A percentile compares a stretch with the other conserved stretches of the same genome.
phyloP scores from a whole-genome alignment of 2,329 filamentous ascomycete genomes.

The Colletotrichum sp. region DNA sequence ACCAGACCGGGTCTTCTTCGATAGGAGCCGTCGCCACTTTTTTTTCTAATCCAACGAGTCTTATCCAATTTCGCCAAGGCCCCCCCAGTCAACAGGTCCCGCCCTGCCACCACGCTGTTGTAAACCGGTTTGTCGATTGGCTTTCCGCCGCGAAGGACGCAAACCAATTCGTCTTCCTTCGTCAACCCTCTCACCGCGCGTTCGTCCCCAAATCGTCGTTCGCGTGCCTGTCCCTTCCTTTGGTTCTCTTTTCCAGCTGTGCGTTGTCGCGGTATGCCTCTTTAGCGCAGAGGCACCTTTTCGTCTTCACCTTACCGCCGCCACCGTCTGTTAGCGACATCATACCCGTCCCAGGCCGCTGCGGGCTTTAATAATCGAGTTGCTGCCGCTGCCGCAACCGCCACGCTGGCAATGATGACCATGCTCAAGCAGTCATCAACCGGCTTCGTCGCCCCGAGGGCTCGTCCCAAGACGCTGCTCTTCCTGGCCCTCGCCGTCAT shows the following conservation, averaged over 20 bases:
- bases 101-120: background rate
- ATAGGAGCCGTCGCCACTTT: conserved; percentile 39
- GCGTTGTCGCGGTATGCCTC: conserved; percentile 16
- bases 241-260: background rate
- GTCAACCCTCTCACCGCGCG: background rate
- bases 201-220: background rate
- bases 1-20: conserved; percentile 33
- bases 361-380: background rate
- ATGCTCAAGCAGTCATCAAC: conserved; percentile 28
- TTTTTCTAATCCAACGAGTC: conserved; percentile 29
- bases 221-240: conserved; percentile 5
- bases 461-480: conserved; percentile 47
- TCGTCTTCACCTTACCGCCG: background rate
- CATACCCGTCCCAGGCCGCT: background rate
- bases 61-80: conserved; percentile 19
- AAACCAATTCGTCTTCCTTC: background rate
- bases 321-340: background rate
- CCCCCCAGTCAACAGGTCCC: conserved; percentile 1
- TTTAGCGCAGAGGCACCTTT: conserved; percentile 8
- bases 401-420: conserved; percentile 20
- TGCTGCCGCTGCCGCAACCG: background rate
- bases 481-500: conserved; percentile 43
- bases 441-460: conserved; percentile 32
- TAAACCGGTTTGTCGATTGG: conserved; percentile 15
- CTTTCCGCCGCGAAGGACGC: background rate